Conservation (phyloP, 2,329 filamentous ascomycete species). For the Monilinia fructigena region DNA sequence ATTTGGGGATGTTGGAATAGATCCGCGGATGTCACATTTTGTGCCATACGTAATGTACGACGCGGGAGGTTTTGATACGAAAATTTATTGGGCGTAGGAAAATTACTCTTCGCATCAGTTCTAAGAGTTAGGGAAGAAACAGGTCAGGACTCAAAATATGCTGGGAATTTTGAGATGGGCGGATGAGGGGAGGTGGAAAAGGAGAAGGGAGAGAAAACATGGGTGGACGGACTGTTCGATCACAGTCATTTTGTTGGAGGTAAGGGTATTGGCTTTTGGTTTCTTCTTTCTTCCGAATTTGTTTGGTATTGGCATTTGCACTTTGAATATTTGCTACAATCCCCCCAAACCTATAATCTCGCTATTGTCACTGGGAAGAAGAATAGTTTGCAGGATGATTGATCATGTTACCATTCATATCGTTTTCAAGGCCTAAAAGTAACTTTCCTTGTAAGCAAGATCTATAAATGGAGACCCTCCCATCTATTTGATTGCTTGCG, state of each 20-base stretch:
- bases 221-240: too few species aligned
- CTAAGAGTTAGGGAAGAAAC: not conserved
- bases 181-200: not conserved
- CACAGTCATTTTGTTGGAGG: not conserved
- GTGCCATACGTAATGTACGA: constrained; percentile 8
- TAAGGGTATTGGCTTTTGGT: not conserved
- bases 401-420: not conserved
- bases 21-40: not conserved
- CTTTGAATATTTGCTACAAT: not conserved
- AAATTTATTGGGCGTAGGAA: constrained; percentile 2
- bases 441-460: not conserved
- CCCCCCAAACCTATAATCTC: not conserved
- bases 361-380: not conserved
- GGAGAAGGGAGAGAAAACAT: not conserved
- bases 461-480: not conserved
- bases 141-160: not conserved
- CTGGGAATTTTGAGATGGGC: not conserved
- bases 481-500: not conserved
- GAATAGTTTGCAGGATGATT: not conserved
- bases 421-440: not conserved
- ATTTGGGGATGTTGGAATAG: constrained; percentile 1
- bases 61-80: constrained; percentile 4
- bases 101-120: not conserved
- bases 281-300: not conserved
- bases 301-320: not conserved